Conservation (phyloP, 1,284 basidiomycete species). For the Marasmius tenuissimus region DNA sequence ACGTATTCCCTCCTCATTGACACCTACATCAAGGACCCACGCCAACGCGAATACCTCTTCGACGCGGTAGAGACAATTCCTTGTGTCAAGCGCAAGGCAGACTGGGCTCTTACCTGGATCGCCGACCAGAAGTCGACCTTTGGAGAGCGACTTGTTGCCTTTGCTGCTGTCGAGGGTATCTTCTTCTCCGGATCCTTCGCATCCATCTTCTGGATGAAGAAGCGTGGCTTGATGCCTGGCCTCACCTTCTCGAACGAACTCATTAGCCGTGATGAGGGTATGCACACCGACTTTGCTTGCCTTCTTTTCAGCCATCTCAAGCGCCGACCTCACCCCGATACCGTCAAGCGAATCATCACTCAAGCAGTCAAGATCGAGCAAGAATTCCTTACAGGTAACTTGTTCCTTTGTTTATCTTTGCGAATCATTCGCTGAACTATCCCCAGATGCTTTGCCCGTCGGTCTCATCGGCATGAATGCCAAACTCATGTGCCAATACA, state of each 20-base stretch:
- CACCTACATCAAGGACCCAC: conserved; percentile 92
- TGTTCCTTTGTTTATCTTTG: not conserved
- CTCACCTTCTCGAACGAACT: conserved; percentile 97
- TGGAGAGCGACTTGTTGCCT: conserved; percentile 90
- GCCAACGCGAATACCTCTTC: conserved; percentile 86
- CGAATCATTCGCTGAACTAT: not conserved
- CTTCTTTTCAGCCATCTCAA: conserved; percentile 88
- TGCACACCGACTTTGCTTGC: conserved; percentile 98
- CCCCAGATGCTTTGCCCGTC: conserved; percentile 52
- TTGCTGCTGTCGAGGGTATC: conserved; percentile 96
- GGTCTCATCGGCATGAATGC: conserved; percentile 68
- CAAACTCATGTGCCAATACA: conserved; percentile 77
- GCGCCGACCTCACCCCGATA: conserved; percentile 63
- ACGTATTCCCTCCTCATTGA: conserved; percentile 98
- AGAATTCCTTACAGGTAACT: conserved; percentile 60
- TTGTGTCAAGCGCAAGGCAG: conserved; percentile 88
- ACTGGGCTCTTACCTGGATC: conserved; percentile 95
- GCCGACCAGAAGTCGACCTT: conserved; percentile 82
- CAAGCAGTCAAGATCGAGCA: conserved; percentile 75
- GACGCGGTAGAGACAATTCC: conserved; percentile 94
- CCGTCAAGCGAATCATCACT: conserved; percentile 61
- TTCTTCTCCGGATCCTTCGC: conserved; percentile 98
- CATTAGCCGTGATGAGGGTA: conserved; percentile 96
- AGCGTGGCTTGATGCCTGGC: conserved; percentile 97
- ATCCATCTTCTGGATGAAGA: conserved; percentile 98